Conservation (phyloP, 1,139 yeast genomes). For the Pneumocystis murina region DNA sequence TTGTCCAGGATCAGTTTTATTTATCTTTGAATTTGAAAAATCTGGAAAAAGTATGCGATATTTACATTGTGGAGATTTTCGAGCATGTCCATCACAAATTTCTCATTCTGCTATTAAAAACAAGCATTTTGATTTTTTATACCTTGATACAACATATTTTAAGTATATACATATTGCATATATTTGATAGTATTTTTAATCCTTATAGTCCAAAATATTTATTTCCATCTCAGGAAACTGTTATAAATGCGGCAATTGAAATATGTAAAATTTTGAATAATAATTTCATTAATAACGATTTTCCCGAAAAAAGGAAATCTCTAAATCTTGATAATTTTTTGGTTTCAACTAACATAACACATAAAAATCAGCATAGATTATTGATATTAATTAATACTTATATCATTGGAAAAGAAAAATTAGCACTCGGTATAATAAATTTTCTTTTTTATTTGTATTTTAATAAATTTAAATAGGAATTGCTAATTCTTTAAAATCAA, state of each 20-base stretch:
- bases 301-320: constrained; percentile 2
- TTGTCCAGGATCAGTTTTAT: constrained; percentile 87
- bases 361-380: constrained; percentile 22
- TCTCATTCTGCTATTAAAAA: constrained; percentile 14
- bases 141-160: constrained; percentile 79
- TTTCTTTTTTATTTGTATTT: constrained; percentile 41
- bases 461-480: constrained; percentile 25
- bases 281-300: constrained; percentile 20
- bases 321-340: not conserved
- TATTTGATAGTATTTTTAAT: not conserved
- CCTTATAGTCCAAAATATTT: constrained; percentile 38
- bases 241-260: constrained; percentile 42
- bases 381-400: constrained; percentile 77
- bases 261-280: constrained; percentile 28
- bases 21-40: constrained; percentile 45
- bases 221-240: constrained; percentile 63
- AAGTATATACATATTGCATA: constrained; percentile 20
- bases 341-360: not conserved
- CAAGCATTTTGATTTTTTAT: constrained; percentile 40
- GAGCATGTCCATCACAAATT: constrained; percentile 37
- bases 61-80: constrained; percentile 85
- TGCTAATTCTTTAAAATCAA: constrained; percentile 41
- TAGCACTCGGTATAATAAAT: not conserved
- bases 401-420: constrained; percentile 68
- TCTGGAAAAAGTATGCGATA: constrained; percentile 20